phyloP scores from a whole-genome alignment of 2,329 filamentous ascomycete genomes.

The Talaromyces amestolkiae region DNA sequence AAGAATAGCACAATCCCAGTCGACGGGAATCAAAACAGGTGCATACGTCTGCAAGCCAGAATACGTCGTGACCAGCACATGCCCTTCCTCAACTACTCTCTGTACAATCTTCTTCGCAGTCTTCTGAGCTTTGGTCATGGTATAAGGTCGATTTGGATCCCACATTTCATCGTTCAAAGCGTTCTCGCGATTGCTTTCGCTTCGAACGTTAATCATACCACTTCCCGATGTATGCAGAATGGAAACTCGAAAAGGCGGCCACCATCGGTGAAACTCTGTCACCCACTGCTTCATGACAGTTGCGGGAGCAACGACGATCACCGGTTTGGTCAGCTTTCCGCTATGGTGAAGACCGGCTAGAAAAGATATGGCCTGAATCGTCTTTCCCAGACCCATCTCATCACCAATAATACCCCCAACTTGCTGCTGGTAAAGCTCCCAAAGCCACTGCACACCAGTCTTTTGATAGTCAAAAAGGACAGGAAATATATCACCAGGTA shows the following conservation, averaged over 20 bases:
- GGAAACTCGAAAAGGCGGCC: constrained; percentile 95
- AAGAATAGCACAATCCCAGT: constrained; percentile 91
- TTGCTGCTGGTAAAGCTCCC: constrained; percentile 82
- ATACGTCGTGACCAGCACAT: constrained; percentile 94
- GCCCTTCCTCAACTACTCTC: constrained; percentile 76
- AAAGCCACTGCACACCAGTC: constrained; percentile 93
- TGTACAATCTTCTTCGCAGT: constrained; percentile 78
- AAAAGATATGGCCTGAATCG: constrained; percentile 76
- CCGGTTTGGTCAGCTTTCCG: constrained; percentile 75
- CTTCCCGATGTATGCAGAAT: constrained; percentile 94
- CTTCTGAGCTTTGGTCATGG: constrained; percentile 55
- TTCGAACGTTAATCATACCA: constrained; percentile 81
- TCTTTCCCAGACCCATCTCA: constrained; percentile 99
- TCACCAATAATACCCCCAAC: constrained; percentile 95
- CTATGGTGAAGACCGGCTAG: constrained; percentile 91
- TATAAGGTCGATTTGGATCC: constrained; percentile 42
- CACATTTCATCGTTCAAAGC: constrained; percentile 58
- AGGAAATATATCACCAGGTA: constrained; percentile 90
- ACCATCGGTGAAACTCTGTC: constrained; percentile 97
- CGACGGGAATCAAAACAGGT: constrained; percentile 72
- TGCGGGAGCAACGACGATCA: constrained; percentile 88
- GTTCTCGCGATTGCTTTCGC: constrained; percentile 62
- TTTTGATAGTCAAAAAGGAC: constrained; percentile 96
- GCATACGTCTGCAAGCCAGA: constrained; percentile 92
- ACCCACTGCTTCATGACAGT: constrained; percentile 98